Evolutionary conservation across 1,139 yeast genomes (phyloP), one percentile per base, ranked within the genome.

Genomic region (Wickerhamomyces sp.): DNA sequence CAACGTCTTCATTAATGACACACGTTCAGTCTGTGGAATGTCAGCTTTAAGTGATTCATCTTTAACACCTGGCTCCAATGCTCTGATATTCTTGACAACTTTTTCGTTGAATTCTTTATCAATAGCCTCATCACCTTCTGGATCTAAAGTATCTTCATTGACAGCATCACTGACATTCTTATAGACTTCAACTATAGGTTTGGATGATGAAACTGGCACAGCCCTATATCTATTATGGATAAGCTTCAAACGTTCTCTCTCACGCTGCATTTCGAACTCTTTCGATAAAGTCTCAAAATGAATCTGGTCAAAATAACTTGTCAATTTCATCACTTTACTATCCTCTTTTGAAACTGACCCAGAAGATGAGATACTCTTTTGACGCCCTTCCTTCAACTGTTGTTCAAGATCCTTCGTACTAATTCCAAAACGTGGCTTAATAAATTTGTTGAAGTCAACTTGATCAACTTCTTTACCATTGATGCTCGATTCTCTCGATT

Each of bases 131-230:
- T 33, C 33, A 3, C 24, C 9, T 26, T 36, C 36, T 9, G 14
- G 38, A n/a, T 37, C 46, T 26, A 34, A 28, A 6, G 39, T 42
- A 30, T 48, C 69, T 35, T 68, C 76, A 33, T 69, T 73, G 8
- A 88, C 96, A 1, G 95, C 97, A 62, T 89, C 97, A 49, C 83
- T 83, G 28, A 88, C 94, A 55, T 87, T 84, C 50, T 87, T 83
- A 59, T 86, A 92, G 22, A 94, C 86, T 52, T 90, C 97, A 22
- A 90, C 97, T 42, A 87, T 84, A 0, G 98, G 97, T 45, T 76
- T 80, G 5, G 95, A 81, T 3, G 81, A 77, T 20, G 82, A 80
- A 41, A 88, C 78, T 1, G 94, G 92, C 27, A 74, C 69, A 0
- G 96, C 95, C 39, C 83, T 74, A 47, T 81, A 82, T 43, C 85